Evolutionary conservation across 176 grass and related monocot species (phyloP), one percentile per base, ranked within the genome.

Genomic region (Musa acuminata): DNA sequence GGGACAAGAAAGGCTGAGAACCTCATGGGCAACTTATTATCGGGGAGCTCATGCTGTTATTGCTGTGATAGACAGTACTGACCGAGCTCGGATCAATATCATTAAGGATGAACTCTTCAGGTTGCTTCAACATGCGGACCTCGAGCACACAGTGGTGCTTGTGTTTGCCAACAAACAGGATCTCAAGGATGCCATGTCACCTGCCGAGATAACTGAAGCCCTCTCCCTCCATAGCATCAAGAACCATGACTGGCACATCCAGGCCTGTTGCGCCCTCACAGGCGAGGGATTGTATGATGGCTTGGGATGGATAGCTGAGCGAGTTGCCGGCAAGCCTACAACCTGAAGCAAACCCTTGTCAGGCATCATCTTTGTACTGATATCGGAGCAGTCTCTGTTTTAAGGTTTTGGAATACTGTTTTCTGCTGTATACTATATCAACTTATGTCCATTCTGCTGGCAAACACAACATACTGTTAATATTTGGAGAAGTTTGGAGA

Each of bases 161-260:
- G 84, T 93, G 19, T 98, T 98, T 53, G 94, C 94, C 0, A 98
- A 98, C 80, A 98, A 98, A 76, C 90, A 98, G 82, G 94, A 98
- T 82, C 84, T 98, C 69, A 91, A 93, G 82, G 94, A 98, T 1
- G 90, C 94, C 9, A 98, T 98, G 94, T 72, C 77, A 1, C 90
- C 95, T 0, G 90, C 93, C 1, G 95, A 98, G 87, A 91, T 98
- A 81, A 98, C 90, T 0, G 94, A 98, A 19, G 88, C 94, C 27
- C 83, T 98, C 52, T 92, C 90, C n/a, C 80, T 98, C 23, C 94
- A 98, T 82, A 93, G 87, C 84, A 98, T 98, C 75, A 98, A 93
- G 79, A 81, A 89, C 75, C 94, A 91, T 1, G 88, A 98, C 62
- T 98, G 94, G 94, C 94, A 98, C 79, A 93, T 98, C 79, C 94